These are phyloP conservation scores for Crepidotus sp. DNA, from an alignment of 1,284 basidiomycete genomes.

Conservation along the genomic window DNA sequence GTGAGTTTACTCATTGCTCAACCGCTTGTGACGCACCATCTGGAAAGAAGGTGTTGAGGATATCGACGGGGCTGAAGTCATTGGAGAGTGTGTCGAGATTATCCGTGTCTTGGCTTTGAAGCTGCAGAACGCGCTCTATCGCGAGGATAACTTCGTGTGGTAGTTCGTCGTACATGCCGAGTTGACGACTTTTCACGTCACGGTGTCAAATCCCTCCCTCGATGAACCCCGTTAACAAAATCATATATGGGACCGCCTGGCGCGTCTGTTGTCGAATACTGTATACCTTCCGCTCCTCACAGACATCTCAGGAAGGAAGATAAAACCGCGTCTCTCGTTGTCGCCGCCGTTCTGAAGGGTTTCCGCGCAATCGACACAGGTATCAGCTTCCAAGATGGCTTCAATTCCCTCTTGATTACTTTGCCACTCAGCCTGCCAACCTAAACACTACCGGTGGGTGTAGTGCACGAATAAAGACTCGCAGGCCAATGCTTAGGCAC, in stretches of 20 bases:
- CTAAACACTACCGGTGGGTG: conserved; percentile 62
- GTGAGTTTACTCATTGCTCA: not conserved
- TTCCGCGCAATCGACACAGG: conserved; percentile 74
- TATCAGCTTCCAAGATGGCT: conserved; percentile 28
- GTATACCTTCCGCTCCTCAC: not conserved
- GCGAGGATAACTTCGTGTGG: conserved; percentile 58
- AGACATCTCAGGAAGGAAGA: conserved; percentile 56
- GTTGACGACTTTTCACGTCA: not conserved
- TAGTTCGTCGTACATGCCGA: conserved; percentile 35
- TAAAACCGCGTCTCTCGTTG: conserved; percentile 56
- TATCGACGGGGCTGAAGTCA: too few species aligned
- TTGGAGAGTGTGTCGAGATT: too few species aligned
- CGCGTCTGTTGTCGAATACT: conserved; percentile 1
- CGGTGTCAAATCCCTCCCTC: too few species aligned
- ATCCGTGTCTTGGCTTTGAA: conserved; percentile 35
- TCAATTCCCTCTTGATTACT: conserved; percentile 4
- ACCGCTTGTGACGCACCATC: conserved; percentile 44
- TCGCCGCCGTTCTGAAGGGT: conserved; percentile 62
- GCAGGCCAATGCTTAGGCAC: conserved; percentile 5
- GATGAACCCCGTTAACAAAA: conserved; percentile 24
- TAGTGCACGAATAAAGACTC: not conserved
- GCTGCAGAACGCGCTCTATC: conserved; percentile 58
- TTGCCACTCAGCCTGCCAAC: conserved; percentile 55
- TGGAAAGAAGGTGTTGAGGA: conserved; percentile 68
- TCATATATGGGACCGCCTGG: conserved; percentile 69